Conservation (phyloP, 2,329 filamentous ascomycete species). For the Hirsutella minnesotensis region DNA sequence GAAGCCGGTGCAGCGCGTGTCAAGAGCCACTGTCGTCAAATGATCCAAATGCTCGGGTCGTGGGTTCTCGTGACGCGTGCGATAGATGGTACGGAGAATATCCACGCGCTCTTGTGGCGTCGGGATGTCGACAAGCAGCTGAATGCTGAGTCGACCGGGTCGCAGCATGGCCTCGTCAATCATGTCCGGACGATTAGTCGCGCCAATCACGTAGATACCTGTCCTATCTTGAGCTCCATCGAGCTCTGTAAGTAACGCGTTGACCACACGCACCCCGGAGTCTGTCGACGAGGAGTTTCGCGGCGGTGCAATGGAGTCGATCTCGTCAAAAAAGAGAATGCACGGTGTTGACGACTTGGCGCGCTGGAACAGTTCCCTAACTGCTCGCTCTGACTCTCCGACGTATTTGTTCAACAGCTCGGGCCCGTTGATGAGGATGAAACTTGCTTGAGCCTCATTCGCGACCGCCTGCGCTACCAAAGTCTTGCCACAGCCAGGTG, state of each 20-base stretch:
- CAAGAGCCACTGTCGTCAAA: slow-evolving; percentile 54
- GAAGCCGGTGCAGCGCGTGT: slow-evolving; percentile 60
- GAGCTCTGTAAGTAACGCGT: slow-evolving; percentile 86
- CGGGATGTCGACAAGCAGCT: slow-evolving; percentile 83
- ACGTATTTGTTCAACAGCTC: slow-evolving; percentile 97
- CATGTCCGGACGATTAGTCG: slow-evolving; percentile 90
- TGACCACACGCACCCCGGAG: slow-evolving; percentile 79
- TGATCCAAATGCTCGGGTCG: slow-evolving; percentile 35
- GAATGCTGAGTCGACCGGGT: slow-evolving; percentile 76
- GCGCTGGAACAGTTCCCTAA: slow-evolving; percentile 82
- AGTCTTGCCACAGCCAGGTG: slow-evolving; percentile 93
- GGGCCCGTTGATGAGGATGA: slow-evolving; percentile 94
- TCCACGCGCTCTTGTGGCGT: slow-evolving; percentile 68
- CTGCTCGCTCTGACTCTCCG: slow-evolving; percentile 86
- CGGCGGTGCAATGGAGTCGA: slow-evolving; percentile 82
- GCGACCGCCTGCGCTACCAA: slow-evolving; percentile 92
- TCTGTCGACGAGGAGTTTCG: slow-evolving; percentile 71
- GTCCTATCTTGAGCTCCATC: slow-evolving; percentile 71
- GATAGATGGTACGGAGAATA: slow-evolving; percentile 62
- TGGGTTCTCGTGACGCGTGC: slow-evolving; percentile 24
- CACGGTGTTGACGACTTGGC: slow-evolving; percentile 81
- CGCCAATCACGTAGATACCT: slow-evolving; percentile 89
- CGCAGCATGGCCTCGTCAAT: slow-evolving; percentile 93
- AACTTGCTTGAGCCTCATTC: slow-evolving; percentile 91
- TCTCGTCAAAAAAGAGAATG: slow-evolving; percentile 95